These are phyloP conservation scores for Arachnopeziza araneosa DNA, from an alignment of 2,329 filamentous ascomycete genomes.

Conservation along the genomic window DNA sequence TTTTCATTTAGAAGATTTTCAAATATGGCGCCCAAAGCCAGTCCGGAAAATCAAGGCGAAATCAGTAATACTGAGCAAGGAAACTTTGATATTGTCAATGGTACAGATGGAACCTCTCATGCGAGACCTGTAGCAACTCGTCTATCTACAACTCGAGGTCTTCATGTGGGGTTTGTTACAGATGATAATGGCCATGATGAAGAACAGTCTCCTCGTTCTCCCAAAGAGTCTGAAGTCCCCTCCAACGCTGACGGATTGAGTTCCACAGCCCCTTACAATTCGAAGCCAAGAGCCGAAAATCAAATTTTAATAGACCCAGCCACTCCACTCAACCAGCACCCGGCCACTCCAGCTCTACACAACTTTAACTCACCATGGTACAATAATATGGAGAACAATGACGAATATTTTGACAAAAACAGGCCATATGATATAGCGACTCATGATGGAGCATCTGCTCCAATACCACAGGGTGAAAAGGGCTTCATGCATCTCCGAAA, in stretches of 20 bases:
- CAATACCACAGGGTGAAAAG: background rate
- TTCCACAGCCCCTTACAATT: background rate
- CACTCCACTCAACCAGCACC: background rate
- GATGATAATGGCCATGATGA: constrained; percentile 9
- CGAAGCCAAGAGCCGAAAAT: background rate
- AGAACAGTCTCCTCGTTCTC: background rate
- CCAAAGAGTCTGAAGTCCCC: background rate
- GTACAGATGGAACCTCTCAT: background rate
- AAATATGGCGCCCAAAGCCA: background rate
- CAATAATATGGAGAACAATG: constrained; percentile 17
- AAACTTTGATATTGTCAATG: background rate
- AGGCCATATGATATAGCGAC: too few species aligned
- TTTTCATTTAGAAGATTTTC: constrained; percentile 13
- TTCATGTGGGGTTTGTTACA: constrained; percentile 43
- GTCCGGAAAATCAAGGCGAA: constrained; percentile 1
- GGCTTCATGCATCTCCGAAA: constrained; percentile 67
- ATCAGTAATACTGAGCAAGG: background rate
- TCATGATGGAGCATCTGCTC: background rate
- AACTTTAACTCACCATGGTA: constrained; percentile 35
- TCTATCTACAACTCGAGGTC: background rate
- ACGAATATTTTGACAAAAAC: constrained; percentile 7
- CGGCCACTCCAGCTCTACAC: constrained; percentile 31
- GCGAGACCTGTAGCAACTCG: background rate
- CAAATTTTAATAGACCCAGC: background rate
- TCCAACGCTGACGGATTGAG: background rate